Evolutionary conservation across 1,139 yeast species (phyloP), one percentile per base, ranked within the genome.

Genomic region (Suhomyces terraborum): DNA sequence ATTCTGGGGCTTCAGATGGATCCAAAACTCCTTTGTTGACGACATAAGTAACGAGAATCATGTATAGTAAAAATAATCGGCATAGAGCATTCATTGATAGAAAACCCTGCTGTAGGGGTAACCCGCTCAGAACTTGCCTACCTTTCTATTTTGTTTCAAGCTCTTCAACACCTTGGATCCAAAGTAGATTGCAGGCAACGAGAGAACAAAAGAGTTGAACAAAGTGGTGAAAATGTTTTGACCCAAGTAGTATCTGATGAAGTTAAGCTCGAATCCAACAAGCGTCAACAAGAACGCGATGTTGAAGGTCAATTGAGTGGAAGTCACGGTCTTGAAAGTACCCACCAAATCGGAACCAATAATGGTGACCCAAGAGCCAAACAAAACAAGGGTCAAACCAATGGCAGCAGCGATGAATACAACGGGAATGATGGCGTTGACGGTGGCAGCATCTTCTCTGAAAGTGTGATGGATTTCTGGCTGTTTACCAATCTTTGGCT

Each of bases 381-480:
- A 42, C 35, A 84, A 66, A 0, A 57, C 68, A 2, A 75, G 49
- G 32, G 80, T 66, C 20, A 72, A 62, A 4, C 64, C 56, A 9
- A 77, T 59, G 1, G 76, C 73, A n/a, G 66, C 61, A 2, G 58
- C 66, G 16, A 75, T 69, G 54, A 87, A 85, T 1, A 69, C 57
- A 17, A 74, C 45, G 1, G 95, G 87, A 32, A 86, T 51, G 2
- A 72, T 47, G 8, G 81, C 61, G 43, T 79, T 69, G 8, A 82
- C 82, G 17, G 82, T 79, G 35, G 64, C 62, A 28, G 84, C 82
- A 20, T 79, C 77, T 6, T 67, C 58, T 46, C 73, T 74, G 72
- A 89, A 89, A 35, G 69, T 64, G 60, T 88, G 95, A 50, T 69
- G 69, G 52, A 89, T 85, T 62, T 86, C 95, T 6, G 85, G 82